These are phyloP conservation scores for Sclerotinia sclerotiorum DNA, from an alignment of 2,329 filamentous ascomycete genomes.

Conservation along the genomic window DNA sequence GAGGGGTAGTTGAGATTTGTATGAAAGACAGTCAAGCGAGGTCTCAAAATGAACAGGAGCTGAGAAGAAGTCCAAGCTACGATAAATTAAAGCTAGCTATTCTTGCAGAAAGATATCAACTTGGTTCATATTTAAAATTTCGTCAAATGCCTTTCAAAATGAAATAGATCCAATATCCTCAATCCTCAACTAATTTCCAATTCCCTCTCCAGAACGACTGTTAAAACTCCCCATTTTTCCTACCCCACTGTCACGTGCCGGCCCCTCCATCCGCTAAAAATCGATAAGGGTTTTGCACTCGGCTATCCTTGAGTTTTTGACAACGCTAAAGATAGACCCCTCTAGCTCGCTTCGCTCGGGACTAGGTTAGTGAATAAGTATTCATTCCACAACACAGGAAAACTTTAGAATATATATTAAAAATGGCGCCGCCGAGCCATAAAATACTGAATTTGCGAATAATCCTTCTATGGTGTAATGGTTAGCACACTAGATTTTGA, in stretches of 20 bases:
- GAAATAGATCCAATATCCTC: neutral
- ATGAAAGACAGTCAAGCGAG: neutral
- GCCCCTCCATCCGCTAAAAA: neutral
- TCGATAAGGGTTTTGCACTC: neutral
- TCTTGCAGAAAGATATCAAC: neutral
- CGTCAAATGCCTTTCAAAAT: neutral
- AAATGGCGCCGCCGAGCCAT: fast-evolving
- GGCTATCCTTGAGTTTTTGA: neutral
- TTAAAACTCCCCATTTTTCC: neutral
- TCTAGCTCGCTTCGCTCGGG: too few relatives aligned
- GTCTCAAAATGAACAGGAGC: neutral
- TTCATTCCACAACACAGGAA: too few relatives aligned
- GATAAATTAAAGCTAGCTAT: neutral
- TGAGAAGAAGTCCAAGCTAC: neutral
- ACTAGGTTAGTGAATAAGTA: too few relatives aligned
- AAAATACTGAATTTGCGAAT: neutral
- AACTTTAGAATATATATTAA: neutral
- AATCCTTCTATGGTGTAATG: slow-evolving; percentile 24
- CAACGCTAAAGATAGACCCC: too few relatives aligned
- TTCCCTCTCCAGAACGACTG: neutral
- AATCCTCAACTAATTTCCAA: neutral
- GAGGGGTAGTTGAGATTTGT: neutral
- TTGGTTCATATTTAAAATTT: neutral
- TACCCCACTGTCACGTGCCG: neutral
- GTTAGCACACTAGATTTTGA: slow-evolving; percentile 24